Base-by-base conservation (phyloP, 2,329 filamentous ascomycete genomes). In the Elsinoe perseae region DNA sequence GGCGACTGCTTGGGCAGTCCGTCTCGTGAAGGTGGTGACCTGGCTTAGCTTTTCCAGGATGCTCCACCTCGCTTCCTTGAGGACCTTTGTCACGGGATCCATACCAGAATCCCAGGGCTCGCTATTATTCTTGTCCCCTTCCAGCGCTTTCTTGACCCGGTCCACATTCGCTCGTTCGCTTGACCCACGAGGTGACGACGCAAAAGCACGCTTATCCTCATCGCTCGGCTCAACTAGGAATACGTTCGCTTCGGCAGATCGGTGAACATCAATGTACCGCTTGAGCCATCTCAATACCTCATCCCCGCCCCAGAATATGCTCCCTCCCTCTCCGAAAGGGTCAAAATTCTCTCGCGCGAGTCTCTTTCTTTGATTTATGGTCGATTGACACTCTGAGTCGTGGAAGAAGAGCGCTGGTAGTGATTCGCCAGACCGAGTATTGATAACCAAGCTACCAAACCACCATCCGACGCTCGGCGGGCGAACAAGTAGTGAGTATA, bases 351-450 rank as follows among this genome's bases (percentile, higher is more conserved):
- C 89, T 60, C 80, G 81, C 0, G 89, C 83, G 54, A 88, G 77
- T 72, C 85, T 89, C 78, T 93, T 95, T 74, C 95, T 89, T 71
- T 97, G 92, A 56, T 95, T 73, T 20, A 97, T 95, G 0, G 93
- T 98, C 54, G 87, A 95, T 72, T 95, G 87, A 66, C 93, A 98
- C 74, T 98, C 93, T 60, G 84, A 90, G 66, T 98, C 93, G 69
- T 98, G 93, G 73, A 98, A 98, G 74, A 98, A 98, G 1, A 98
- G 75, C 0, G 93, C 90, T 0, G 93, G 93, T 63, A 97, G 95
- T 68, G 88, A 93, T 68, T 97, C 91, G 2, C 95, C 95, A 0
- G 86, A 84, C 10, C 87, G 79, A 1, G 88, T 89, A 69, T 98
- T 98, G 74, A 98, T 89, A 57, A 98, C 86, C 25, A 98, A 73